Evolutionary conservation across 352 stramenopile species (phyloP).

Genomic region (Phytophthora idaei): DNA sequence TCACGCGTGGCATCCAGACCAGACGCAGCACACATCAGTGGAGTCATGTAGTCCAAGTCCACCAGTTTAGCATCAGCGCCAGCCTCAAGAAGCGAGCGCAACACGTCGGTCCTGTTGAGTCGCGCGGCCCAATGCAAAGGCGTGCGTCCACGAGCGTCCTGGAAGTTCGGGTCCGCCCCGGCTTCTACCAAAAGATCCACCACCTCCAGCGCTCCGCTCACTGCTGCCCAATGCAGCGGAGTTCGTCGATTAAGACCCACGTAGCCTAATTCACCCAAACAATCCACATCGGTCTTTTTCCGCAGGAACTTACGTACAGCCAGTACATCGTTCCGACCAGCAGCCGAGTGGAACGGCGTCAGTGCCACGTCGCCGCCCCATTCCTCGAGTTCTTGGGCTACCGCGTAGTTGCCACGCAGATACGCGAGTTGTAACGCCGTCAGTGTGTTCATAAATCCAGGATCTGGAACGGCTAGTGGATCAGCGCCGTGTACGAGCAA

Average conservation of each 20-base stretch:
- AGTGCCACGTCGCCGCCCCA: slow-evolving; percentile 82
- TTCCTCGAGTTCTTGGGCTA: slow-evolving; percentile 78
- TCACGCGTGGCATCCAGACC: slow-evolving; percentile 48
- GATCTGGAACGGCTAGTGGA: slow-evolving; percentile 66
- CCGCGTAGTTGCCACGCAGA: slow-evolving; percentile 74
- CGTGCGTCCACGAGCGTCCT: slow-evolving; percentile 69
- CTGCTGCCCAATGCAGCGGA: slow-evolving; percentile 77
- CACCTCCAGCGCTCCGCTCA: slow-evolving; percentile 62
- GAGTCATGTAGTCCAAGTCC: slow-evolving; percentile 72
- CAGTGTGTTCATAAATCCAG: slow-evolving; percentile 84
- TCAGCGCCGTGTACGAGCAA: slow-evolving; percentile 72
- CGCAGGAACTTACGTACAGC: slow-evolving; percentile 71
- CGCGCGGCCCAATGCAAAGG: slow-evolving; percentile 82
- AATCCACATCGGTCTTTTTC: slow-evolving; percentile 62
- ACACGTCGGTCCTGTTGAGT: slow-evolving; percentile 59
- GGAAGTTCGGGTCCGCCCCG: slow-evolving; percentile 75
- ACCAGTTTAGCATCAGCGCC: slow-evolving; percentile 49
- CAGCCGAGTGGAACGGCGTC: slow-evolving; percentile 77
- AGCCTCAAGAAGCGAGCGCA: slow-evolving; percentile 51
- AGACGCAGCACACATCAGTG: slow-evolving; percentile 69
- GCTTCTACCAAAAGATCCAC: slow-evolving; percentile 76
- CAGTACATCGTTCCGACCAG: slow-evolving; percentile 59
- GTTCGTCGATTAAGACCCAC: slow-evolving; percentile 78
- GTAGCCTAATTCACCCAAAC: slow-evolving; percentile 83
- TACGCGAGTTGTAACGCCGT: slow-evolving; percentile 82